Percentiles rank a stretch among this genome's conserved stretches.
phyloP scores from a whole-genome alignment of 1,284 basidiomycete species.

The Cryptococcus sp. region DNA sequence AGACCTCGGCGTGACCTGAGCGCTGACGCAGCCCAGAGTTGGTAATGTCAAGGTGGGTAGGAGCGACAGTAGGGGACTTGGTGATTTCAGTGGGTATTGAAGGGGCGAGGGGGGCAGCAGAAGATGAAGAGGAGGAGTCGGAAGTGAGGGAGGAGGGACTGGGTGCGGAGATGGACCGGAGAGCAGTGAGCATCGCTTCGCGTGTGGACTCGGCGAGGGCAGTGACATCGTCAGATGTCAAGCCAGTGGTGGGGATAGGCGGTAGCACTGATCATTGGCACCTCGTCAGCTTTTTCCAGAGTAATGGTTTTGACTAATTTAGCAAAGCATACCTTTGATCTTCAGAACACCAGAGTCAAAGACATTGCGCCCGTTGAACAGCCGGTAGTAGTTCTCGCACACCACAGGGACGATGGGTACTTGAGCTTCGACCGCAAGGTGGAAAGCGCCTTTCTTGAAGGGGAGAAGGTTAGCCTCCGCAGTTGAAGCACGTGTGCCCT shows the following conservation, averaged over 20 bases:
- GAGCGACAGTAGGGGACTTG: neutral
- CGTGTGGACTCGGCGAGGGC: slow-evolving; percentile 51
- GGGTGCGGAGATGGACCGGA: slow-evolving; percentile 42
- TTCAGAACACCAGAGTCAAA: slow-evolving; percentile 76
- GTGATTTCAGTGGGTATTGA: neutral
- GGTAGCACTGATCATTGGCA: slow-evolving; percentile 59
- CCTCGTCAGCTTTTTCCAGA: slow-evolving; percentile 22
- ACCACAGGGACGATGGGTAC: slow-evolving; percentile 89
- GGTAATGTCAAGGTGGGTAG: slow-evolving; percentile 9
- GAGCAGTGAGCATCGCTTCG: slow-evolving; percentile 49
- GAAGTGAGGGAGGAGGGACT: slow-evolving; percentile 9
- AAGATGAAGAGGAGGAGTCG: neutral
- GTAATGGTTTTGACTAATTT: too few relatives aligned
- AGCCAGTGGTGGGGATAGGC: slow-evolving; percentile 53
- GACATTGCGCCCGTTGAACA: slow-evolving; percentile 70
- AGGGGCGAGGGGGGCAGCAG: neutral
- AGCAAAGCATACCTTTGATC: slow-evolving; percentile 66
- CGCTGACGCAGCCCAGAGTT: slow-evolving; percentile 1
- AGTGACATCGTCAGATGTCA: slow-evolving; percentile 52
- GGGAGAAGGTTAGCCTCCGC: slow-evolving; percentile 68
- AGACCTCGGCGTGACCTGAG: neutral
- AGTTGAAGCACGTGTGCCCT: slow-evolving; percentile 79
- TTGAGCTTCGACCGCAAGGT: slow-evolving; percentile 78
- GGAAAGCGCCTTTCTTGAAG: slow-evolving; percentile 98
- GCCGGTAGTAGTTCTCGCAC: slow-evolving; percentile 85